phyloP scores from a whole-genome alignment of 2,329 filamentous ascomycete genomes.

The Xylaria sp. region DNA sequence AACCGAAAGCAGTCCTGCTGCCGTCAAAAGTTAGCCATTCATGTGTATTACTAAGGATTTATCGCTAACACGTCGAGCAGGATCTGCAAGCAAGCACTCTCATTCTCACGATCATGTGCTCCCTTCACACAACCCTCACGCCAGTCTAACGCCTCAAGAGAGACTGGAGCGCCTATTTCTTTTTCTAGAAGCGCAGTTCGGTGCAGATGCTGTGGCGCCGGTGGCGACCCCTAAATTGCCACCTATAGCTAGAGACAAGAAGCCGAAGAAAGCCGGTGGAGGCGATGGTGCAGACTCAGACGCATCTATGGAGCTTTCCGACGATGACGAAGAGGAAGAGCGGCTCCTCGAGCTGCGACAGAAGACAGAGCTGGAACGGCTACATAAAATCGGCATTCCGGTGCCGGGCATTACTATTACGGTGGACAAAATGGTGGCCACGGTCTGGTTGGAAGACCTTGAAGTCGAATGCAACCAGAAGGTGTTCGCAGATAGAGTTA shows the following conservation, averaged over 20 bases:
- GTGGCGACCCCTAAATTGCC: conserved; percentile 73
- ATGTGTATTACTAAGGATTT: conserved; percentile 9
- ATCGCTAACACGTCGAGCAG: conserved; percentile 50
- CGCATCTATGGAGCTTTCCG: conserved; percentile 51
- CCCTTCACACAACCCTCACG: conserved; percentile 74
- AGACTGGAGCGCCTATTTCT: conserved; percentile 87
- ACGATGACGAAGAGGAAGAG: conserved; percentile 55
- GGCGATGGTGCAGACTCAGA: conserved; percentile 52
- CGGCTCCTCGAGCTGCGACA: conserved; percentile 64
- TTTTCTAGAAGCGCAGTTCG: conserved; percentile 98
- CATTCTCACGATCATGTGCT: conserved; percentile 59
- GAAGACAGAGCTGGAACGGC: conserved; percentile 75
- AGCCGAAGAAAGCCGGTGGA: conserved; percentile 47
- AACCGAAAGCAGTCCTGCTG: conserved; percentile 92
- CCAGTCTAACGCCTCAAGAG: conserved; percentile 75
- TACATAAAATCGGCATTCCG: conserved; percentile 87
- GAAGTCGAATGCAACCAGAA: conserved; percentile 87
- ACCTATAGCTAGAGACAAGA: conserved; percentile 50
- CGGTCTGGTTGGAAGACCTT: conserved; percentile 90
- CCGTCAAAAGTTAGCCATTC: conserved; percentile 81
- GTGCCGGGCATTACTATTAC: conserved; percentile 88
- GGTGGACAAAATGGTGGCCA: conserved; percentile 87
- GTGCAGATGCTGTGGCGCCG: conserved; percentile 80
- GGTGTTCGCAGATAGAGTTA: conserved; percentile 83
- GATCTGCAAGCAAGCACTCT: conserved; percentile 67